These are phyloP conservation scores for Termitomyces heimii DNA, from an alignment of 768 basidiomycete species.

Conservation along the genomic window DNA sequence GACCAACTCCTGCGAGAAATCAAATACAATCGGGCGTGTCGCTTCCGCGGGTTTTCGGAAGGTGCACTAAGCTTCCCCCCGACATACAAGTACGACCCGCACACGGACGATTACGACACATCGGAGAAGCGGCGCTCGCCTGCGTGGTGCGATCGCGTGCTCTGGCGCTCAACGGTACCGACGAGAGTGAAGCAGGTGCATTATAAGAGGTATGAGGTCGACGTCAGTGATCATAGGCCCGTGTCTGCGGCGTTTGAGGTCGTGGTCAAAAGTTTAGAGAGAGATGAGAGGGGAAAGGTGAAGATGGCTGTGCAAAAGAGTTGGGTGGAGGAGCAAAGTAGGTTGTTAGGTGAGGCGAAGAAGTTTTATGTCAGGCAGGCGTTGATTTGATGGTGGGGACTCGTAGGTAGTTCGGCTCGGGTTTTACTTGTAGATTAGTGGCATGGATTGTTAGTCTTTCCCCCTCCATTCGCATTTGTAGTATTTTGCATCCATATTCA, in stretches of 20 bases:
- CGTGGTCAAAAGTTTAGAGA: constrained; percentile 66
- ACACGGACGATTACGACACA: constrained; percentile 74
- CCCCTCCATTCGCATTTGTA: background rate
- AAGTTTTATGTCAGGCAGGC: constrained; percentile 35
- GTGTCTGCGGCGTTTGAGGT: constrained; percentile 76
- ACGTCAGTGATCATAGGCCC: constrained; percentile 88
- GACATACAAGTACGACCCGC: constrained; percentile 92
- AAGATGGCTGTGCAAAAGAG: constrained; percentile 47
- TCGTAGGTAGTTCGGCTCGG: background rate
- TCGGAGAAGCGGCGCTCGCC: constrained; percentile 87
- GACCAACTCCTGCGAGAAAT: constrained; percentile 92
- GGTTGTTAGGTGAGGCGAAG: constrained; percentile 30
- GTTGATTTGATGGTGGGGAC: constrained; percentile 12
- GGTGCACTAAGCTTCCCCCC: constrained; percentile 79
- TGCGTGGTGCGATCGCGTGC: constrained; percentile 95
- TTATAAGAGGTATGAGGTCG: constrained; percentile 80
- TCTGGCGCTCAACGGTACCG: constrained; percentile 62
- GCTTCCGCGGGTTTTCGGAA: constrained; percentile 79
- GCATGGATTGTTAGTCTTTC: background rate
- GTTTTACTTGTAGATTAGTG: constrained; percentile 1
- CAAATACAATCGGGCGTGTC: constrained; percentile 80
- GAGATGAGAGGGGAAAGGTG: constrained; percentile 49
- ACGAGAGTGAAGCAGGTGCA: constrained; percentile 58
- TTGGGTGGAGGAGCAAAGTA: constrained; percentile 47
- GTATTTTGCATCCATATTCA: background rate